A percentile compares a stretch with the other conserved stretches of the same genome.
Evolutionary conservation across 2,329 filamentous ascomycete genomes (phyloP).

Genomic region (Neopestalotiopsis sp.): DNA sequence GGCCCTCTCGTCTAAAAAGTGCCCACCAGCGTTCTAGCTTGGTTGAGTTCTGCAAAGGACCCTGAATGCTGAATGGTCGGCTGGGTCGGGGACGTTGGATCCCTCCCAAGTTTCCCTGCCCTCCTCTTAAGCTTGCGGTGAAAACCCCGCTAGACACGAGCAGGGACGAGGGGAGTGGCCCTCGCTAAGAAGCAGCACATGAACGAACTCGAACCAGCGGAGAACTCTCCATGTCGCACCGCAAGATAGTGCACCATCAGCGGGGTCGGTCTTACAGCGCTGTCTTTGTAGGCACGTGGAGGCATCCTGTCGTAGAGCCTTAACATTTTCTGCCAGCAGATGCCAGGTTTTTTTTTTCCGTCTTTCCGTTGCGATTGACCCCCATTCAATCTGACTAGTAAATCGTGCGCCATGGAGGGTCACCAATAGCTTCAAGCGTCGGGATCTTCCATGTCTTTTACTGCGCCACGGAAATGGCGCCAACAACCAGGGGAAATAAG

Average conservation of each 20-base stretch:
- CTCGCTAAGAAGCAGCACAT: background rate
- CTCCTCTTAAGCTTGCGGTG: background rate
- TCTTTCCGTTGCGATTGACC: background rate
- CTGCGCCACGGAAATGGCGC: constrained; percentile 5
- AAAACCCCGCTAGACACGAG: background rate
- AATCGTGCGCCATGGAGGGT: background rate
- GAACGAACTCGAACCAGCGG: background rate
- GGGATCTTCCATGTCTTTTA: background rate
- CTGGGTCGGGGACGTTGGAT: constrained; percentile 9
- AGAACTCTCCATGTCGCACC: background rate
- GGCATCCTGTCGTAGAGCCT: background rate
- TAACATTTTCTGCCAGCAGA: background rate
- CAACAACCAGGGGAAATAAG: background rate
- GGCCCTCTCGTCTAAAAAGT: background rate
- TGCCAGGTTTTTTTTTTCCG: background rate
- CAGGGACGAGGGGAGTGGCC: background rate
- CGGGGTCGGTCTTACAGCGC: background rate
- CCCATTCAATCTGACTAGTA: background rate
- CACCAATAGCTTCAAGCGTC: background rate
- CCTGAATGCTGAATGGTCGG: constrained; percentile 7
- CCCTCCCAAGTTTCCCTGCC: constrained; percentile 9
- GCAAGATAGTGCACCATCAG: constrained; percentile 8
- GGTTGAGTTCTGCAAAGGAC: background rate
- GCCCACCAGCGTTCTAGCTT: background rate
- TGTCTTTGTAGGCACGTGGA: background rate